These are phyloP conservation scores for Cryptococcus sp. DNA, from an alignment of 1,284 basidiomycete genomes.

Conservation along the genomic window DNA sequence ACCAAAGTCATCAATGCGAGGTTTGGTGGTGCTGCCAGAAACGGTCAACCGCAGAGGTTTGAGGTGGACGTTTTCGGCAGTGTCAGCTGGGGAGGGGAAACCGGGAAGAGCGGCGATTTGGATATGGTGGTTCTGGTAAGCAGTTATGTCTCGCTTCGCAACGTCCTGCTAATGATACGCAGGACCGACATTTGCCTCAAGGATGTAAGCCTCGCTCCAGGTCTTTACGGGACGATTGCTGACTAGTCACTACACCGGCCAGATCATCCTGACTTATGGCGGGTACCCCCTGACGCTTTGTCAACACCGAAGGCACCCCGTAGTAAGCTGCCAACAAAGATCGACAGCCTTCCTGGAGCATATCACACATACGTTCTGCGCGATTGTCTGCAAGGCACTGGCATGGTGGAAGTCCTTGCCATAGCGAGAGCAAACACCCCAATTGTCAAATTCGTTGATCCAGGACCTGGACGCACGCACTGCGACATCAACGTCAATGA, in stretches of 20 bases:
- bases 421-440: conserved; percentile 43
- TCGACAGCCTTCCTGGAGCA: conserved; percentile 24
- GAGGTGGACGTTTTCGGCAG: conserved; percentile 53
- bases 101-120: conserved; percentile 42
- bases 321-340: conserved; percentile 2
- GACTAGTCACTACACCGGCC: not conserved
- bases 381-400: conserved; percentile 16
- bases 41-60: conserved; percentile 22
- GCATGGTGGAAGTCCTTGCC: conserved; percentile 24
- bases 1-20: conserved; percentile 18
- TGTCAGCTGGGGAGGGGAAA: conserved; percentile 51
- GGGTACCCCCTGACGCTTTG: conserved; percentile 6
- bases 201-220: conserved; percentile 34
- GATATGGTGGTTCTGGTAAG: conserved; percentile 48
- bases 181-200: conserved; percentile 36
- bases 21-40: conserved; percentile 11
- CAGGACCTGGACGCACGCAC: conserved; percentile 17
- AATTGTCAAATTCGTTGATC: conserved; percentile 50
- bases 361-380: conserved; percentile 41
- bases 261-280: conserved; percentile 30
- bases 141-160: not conserved
- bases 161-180: conserved; percentile 7
- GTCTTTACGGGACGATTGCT: not conserved
- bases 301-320: not conserved
- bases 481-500: conserved; percentile 53